Base-by-base conservation (phyloP, 2,329 filamentous ascomycete genomes). In the Lasiodiplodia citricola region DNA sequence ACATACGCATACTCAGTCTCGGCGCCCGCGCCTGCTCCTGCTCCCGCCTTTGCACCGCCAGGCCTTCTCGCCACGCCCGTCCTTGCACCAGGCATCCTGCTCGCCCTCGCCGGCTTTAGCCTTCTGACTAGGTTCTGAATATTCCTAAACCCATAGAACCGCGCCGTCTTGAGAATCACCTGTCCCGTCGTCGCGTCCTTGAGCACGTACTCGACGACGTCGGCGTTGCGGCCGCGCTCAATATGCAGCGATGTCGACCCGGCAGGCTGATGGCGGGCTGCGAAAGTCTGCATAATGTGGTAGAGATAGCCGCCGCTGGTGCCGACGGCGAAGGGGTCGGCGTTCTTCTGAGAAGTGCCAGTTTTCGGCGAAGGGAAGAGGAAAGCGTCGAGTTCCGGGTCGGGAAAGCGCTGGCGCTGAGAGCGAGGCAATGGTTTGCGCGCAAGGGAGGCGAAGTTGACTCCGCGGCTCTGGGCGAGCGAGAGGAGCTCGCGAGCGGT, bases 71-170 rank as follows among this genome's bases (percentile, higher is more conserved):
- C 74, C 23, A 75, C 79, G 1, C 72, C 74, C 31, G n/a, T 25
- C 31, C 50, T n/a, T 4, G 77, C 78, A 5, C 79, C 79, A 0
- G 78, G 78, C 67, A 80, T 68, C 35, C 75, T 88, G 54, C 92
- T 95, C 6, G 87, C 85, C 68, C 88, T 90, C 0, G 91, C 88
- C 0, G 96, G 96, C 78, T 96, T 97, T 58, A 99, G 82, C 70
- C 91, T 90, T n/a, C 96, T 90, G 18, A 99, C 96, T 5, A 99
- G 87, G 76, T 99, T 99, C 79, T 98, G 96, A 71, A 99, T 99
- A 76, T 99, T 99, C 65, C 96, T 88, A 84, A 99, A 99, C 6
- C 96, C 96, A 78, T 99, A 99, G 80, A 95, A 99, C 64, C 96
- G 90, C 4, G 95, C 95, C 23, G 74, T 77, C 50, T 77, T 75